Evolutionary conservation across 768 basidiomycete genomes (phyloP), one percentile per base, ranked within the genome.

Genomic region (Clitopilus passeckerianus): DNA sequence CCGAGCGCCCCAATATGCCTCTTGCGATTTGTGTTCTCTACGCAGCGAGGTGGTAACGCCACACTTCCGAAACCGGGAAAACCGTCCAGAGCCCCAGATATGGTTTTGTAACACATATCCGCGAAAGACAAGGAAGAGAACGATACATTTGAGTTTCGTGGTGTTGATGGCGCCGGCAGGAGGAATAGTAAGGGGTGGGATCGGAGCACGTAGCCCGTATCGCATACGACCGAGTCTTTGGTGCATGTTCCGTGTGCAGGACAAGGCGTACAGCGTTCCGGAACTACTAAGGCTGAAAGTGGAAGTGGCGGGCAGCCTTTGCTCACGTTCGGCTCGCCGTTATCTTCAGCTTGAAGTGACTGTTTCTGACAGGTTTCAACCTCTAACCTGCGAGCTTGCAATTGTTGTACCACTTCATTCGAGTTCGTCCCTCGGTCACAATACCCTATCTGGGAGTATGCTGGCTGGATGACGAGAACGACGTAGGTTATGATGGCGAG

Each of bases 31-130:
- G 89, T 89, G 72, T 94, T 91, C 74, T 89, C 87, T 54, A 86
- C 74, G 67, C 92, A 94, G 52, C 82, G 78, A 41, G 89, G 89
- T 23, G 91, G 85, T 56, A 94, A 77, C 20, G 86, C 90, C 41
- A 93, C 79, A 60, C 88, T 83, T n/a, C 91, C 90, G 22, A 91
- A 72, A 33, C 85, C 82, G 20, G 91, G 92, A 54, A 93, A 68
- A 30, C 92, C 92, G 72, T 93, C 80, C 50, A 84, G 72, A 10
- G 77, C 59, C 50, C 67, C 64, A 43, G 78, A 79, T 57, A 87
- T 68, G 44, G 75, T 66, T 65, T 77, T 78, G 81, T 82, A 84
- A 34, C 73, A 66, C 57, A 72, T 43, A 58, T 79, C 77, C 41
- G 71, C 66, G 57, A 77, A 72, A 59, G 75, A 63, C 22, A 50